phyloP scores from a whole-genome alignment of 306 rosid genomes.

The Coriaria nepalensis region DNA sequence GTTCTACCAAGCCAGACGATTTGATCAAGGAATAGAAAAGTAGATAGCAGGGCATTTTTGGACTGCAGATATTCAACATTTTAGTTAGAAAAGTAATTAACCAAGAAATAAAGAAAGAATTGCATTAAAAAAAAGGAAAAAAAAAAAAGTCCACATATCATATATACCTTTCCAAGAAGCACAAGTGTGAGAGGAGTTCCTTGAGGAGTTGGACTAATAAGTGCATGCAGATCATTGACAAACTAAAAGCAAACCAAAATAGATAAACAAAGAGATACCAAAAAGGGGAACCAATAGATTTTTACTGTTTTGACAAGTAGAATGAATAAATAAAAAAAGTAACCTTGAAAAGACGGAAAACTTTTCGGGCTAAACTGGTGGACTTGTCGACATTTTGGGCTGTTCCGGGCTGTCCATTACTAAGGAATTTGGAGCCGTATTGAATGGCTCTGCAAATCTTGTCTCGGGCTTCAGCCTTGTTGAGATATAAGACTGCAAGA shows the following conservation, averaged over 20 bases:
- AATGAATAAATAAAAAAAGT: conserved; percentile 3
- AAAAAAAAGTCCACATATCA: neutral
- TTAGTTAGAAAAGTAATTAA: neutral
- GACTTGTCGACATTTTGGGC: conserved; percentile 92
- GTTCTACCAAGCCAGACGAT: conserved; percentile 87
- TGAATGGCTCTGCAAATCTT: conserved; percentile 97
- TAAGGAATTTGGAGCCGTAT: conserved; percentile 87
- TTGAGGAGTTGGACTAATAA: conserved; percentile 68
- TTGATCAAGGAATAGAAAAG: conserved; percentile 94
- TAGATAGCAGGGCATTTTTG: conserved; percentile 76
- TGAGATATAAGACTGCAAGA: conserved; percentile 67
- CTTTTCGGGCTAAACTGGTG: conserved; percentile 93
- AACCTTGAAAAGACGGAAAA: conserved; percentile 95
- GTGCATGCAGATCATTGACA: conserved; percentile 73
- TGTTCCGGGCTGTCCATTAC: conserved; percentile 81
- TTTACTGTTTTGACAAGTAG: neutral
- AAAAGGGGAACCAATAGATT: neutral
- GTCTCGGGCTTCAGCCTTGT: conserved; percentile 98
- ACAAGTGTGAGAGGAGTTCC: conserved; percentile 75
- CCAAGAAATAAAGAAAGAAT: neutral
- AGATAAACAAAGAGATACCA: neutral
- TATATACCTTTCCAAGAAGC: conserved; percentile 73
- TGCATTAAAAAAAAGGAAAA: neutral
- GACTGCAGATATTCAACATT: conserved; percentile 34
- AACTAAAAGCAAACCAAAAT: conserved; percentile 34